phyloP scores from a whole-genome alignment of 805 yeast species.

The Tetrapisispora fleetii region DNA sequence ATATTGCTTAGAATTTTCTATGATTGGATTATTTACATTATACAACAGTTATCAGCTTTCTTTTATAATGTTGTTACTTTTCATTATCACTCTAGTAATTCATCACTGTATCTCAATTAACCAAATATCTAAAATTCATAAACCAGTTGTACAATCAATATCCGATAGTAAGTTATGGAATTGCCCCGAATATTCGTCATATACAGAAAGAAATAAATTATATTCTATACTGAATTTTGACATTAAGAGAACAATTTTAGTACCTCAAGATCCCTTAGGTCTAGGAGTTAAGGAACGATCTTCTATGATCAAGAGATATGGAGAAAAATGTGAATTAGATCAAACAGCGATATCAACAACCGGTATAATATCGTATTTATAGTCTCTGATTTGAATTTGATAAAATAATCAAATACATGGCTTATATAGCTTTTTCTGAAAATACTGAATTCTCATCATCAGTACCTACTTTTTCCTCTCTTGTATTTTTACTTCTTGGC shows the following conservation, averaged over 20 bases:
- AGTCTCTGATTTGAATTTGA: background rate
- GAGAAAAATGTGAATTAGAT: conserved; percentile 7
- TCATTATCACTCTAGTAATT: conserved; percentile 45
- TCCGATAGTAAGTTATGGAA: background rate
- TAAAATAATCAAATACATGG: background rate
- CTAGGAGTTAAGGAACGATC: conserved; percentile 21
- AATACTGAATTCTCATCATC: conserved; percentile 5
- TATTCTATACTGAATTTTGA: background rate
- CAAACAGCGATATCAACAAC: conserved; percentile 6
- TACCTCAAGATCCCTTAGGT: conserved; percentile 34
- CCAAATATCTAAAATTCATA: conserved; percentile 9
- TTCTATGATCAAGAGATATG: conserved; percentile 9
- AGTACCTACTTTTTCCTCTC: conserved; percentile 30
- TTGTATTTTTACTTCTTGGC: conserved; percentile 58
- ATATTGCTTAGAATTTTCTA: conserved; percentile 68
- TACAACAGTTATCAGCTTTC: conserved; percentile 41
- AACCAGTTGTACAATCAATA: background rate
- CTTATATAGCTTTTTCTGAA: background rate
- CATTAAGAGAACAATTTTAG: conserved; percentile 22
- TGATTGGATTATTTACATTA: conserved; percentile 65
- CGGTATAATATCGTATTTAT: background rate
- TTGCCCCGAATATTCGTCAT: background rate
- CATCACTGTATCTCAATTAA: conserved; percentile 40
- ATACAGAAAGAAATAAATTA: background rate
- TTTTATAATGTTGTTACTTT: conserved; percentile 39